Conservation (phyloP, 2,329 filamentous ascomycete species). For the Sporothrix protearum region DNA sequence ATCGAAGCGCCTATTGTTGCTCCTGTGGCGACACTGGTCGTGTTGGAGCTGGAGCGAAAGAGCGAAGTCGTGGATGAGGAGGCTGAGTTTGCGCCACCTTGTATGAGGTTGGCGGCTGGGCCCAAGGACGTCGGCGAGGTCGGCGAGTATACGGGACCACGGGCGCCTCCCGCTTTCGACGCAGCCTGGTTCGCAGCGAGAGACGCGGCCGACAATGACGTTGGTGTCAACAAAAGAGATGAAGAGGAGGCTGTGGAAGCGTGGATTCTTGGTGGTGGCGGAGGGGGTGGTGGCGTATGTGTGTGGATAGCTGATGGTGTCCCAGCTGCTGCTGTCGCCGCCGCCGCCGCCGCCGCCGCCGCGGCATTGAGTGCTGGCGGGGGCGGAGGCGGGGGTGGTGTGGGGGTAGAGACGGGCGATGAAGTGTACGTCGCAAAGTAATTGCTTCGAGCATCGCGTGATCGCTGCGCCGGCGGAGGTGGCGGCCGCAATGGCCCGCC, state of each 20-base stretch:
- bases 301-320: not conserved
- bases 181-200: constrained; percentile 17
- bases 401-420: not conserved
- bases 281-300: constrained; percentile 20
- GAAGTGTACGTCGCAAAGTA: constrained; percentile 54
- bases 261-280: constrained; percentile 24
- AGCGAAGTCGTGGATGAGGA: constrained; percentile 10
- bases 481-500: constrained; percentile 19
- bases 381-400: constrained; percentile 22
- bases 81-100: not conserved
- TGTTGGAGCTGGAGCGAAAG: constrained; percentile 1
- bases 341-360: not conserved
- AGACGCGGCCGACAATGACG: constrained; percentile 21
- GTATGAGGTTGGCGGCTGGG: not conserved
- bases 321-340: not conserved
- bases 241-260: constrained; percentile 17
- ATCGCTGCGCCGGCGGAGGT: constrained; percentile 19
- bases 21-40: not conserved
- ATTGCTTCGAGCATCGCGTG: constrained; percentile 42
- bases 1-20: not conserved
- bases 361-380: not conserved
- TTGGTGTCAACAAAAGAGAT: constrained; percentile 22
- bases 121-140: not conserved
- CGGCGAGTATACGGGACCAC: not conserved
- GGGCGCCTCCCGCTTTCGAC: not conserved